Percentiles rank a stretch among this genome's conserved stretches.
Conservation (phyloP, 176 grass and related monocot genomes). For the Zizania latifolia region DNA sequence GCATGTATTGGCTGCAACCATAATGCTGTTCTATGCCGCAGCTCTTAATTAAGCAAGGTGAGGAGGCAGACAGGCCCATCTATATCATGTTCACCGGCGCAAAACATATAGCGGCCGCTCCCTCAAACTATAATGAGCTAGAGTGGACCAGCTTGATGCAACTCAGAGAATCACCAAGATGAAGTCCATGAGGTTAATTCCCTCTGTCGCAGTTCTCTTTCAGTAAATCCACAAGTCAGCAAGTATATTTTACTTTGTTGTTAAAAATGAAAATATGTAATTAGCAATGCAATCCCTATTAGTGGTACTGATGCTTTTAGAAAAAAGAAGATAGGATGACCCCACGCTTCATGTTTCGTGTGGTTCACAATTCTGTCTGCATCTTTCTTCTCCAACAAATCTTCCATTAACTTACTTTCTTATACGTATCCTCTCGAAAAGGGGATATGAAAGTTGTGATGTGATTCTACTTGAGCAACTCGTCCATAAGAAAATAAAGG, state of each 20-base stretch:
- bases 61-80: neutral
- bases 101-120: neutral
- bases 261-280: too few relatives aligned
- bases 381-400: conserved; percentile 19
- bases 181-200: neutral
- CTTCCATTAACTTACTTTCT: too few relatives aligned
- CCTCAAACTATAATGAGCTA: neutral
- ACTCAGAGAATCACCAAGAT: neutral
- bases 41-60: neutral
- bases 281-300: neutral
- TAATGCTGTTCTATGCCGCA: neutral
- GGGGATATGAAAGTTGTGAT: neutral
- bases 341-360: conserved; percentile 7
- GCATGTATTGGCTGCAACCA: neutral
- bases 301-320: conserved; percentile 9
- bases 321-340: neutral
- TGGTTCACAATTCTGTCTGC: neutral
- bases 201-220: neutral
- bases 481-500: neutral
- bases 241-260: neutral
- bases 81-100: neutral
- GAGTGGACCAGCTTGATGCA: neutral
- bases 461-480: neutral
- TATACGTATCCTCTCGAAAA: too few relatives aligned
- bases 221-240: neutral